Evolutionary conservation across 208 protist species (phyloP), one percentile per base, ranked within the genome.

Genomic region (Zelonia costaricensis): DNA sequence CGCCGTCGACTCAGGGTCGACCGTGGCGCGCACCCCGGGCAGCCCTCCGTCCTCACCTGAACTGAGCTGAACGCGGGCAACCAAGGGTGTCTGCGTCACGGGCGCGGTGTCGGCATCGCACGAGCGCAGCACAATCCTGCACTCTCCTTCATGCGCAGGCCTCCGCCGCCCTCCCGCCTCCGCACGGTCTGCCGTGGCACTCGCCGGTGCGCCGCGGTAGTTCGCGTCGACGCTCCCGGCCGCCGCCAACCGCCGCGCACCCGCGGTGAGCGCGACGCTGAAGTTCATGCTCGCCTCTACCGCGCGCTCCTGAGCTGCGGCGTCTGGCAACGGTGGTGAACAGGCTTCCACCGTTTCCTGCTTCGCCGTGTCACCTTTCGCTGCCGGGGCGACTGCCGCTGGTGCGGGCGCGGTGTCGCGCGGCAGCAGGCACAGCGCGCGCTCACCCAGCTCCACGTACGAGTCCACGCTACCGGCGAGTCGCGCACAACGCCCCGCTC

Each of bases 371-470:
- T 43, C 25, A 15, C 18, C 23, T 5, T 25, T 12, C 16, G 1
- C 40, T 33, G 35, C 10, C 13, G 36, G 9, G 22, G 13, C 23
- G 2, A 27, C 35, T 28, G 36, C 33, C 4, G 10, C 25, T 12
- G 13, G 2, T 20, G n/a, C n/a, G n/a, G 1, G 0, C 16, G 16
- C 5, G 5, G 2, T 0, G 40, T 15, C 8, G 3, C 33, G n/a
- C n/a, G 64, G 55, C 9, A 72, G 57, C 10, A 72, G 15, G 36
- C 66, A 72, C n/a, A 72, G 58, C 0, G 66, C 51, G 7, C 66
- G 66, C 35, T 72, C 66, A 1, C 66, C 66, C 1, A 65, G 43
- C 42, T 51, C 28, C 33, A 72, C 56, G 27, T 47, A 72, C 1
- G 66, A 30, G 20, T 53, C 57, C 8, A 48, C 3, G 8, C 18